Conservation (phyloP, 1,284 basidiomycete species). For the Cryptococcus sp. region DNA sequence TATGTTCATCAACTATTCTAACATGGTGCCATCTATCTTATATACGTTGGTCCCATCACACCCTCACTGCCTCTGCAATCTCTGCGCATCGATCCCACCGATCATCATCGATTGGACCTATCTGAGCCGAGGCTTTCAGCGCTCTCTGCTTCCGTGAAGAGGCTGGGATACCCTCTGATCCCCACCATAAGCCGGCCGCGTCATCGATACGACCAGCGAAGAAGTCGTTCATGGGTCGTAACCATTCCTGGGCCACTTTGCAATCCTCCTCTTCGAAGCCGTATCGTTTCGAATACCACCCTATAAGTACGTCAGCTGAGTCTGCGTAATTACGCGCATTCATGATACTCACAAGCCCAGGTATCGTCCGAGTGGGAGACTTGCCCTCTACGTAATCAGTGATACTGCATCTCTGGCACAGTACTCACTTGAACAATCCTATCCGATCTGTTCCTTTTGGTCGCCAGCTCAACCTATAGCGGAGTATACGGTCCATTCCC, state of each 20-base stretch:
- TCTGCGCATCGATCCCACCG: slow-evolving; percentile 25
- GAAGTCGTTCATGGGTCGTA: slow-evolving; percentile 21
- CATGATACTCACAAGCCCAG: slow-evolving; percentile 18
- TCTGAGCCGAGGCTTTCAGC: slow-evolving; percentile 16
- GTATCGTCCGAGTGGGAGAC: slow-evolving; percentile 31
- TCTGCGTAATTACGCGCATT: no score
- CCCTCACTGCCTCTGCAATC: slow-evolving; percentile 15
- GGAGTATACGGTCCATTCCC: slow-evolving; percentile 15
- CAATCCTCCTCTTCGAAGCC: slow-evolving; percentile 19
- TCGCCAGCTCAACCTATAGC: slow-evolving; percentile 26
- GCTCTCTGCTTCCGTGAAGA: slow-evolving; percentile 11
- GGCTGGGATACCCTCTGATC: not conserved
- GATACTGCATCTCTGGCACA: not conserved
- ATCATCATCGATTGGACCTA: slow-evolving; percentile 24
- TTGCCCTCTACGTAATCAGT: slow-evolving; percentile 3
- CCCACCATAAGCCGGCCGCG: slow-evolving; percentile 27
- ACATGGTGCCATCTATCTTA: no score
- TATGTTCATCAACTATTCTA: no score
- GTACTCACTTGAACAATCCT: slow-evolving; percentile 2
- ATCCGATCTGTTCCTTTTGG: slow-evolving; percentile 6
- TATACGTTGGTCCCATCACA: not conserved
- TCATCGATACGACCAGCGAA: slow-evolving; percentile 14
- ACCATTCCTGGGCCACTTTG: slow-evolving; percentile 15
- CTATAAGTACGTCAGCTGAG: no score
- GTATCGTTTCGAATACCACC: slow-evolving; percentile 26